Base-by-base conservation (phyloP, 2,329 filamentous ascomycete species). In the Pseudocercospora eumusae region DNA sequence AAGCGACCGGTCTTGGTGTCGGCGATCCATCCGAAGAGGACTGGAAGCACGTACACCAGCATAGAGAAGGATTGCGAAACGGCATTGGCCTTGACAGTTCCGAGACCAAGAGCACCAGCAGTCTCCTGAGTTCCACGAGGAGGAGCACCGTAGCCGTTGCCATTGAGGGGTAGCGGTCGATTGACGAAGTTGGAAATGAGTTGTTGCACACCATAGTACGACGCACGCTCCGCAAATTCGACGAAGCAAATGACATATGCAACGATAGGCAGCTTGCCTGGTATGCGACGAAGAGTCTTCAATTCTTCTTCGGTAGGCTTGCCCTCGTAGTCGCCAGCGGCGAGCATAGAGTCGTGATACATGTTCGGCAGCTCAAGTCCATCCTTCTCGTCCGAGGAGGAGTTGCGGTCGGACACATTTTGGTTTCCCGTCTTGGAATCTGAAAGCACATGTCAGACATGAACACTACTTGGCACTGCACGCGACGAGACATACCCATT, bases 21-120 rank as follows among this genome's bases (percentile, higher is more conserved):
- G 18, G 78, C 79, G 9, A 79, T 68, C 73, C 80, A 85, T 54
- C 68, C 69, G 40, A 69, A 68, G 1, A 78, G n/a, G 53, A 87
- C 78, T 0, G 85, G 85, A 10, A 86, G 74, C 1, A 80, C 74
- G 67, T 86, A 87, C 0, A 83, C 80, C 42, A 87, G 70, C 68
- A 88, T 80, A 63, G 75, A 82, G 76, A 83, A 86, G 40, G 81
- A 82, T 64, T 86, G 78, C 7, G 74, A 76, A 28, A 85, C 77
- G 5, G 83, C 82, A 49, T 82, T 83, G 58, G 83, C 77, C 70
- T 90, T 88, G 64, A 89, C 89, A 0, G 88, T 90, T 50, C 90
- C 90, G 23, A 91, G 74, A 28, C 89, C 88, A 71, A 92, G 83
- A 70, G 91, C 83, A 58, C 61, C 68, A 53, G 62, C 64, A 28